A percentile compares a stretch with the other conserved stretches of the same genome.
phyloP scores from a whole-genome alignment of 768 basidiomycete species.

The Boletus edulis region DNA sequence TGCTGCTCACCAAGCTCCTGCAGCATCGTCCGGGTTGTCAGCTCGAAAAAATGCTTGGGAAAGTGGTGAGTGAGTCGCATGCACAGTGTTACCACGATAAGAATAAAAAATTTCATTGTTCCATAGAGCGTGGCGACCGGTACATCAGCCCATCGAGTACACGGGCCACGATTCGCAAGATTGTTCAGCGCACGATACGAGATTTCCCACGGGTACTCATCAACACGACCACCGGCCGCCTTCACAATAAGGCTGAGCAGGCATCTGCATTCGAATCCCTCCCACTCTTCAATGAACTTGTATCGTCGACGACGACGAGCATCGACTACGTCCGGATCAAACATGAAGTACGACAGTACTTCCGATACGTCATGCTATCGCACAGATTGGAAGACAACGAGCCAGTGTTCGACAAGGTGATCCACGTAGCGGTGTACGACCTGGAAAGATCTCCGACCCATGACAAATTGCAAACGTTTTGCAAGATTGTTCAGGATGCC shows the following conservation, averaged over 20 bases:
- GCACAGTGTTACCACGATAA: too few relatives aligned
- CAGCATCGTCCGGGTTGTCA: slow-evolving; percentile 10
- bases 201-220: too few relatives aligned
- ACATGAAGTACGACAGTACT: too few relatives aligned
- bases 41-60: slow-evolving; percentile 9
- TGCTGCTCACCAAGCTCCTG: slow-evolving; percentile 2
- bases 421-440: background rate
- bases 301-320: background rate
- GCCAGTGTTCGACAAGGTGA: too few relatives aligned
- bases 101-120: too few relatives aligned
- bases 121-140: background rate
- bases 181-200: too few relatives aligned
- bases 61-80: background rate
- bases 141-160: background rate
- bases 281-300: background rate
- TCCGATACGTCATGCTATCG: too few relatives aligned
- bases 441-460: background rate
- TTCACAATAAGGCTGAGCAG: background rate
- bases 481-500: background rate
- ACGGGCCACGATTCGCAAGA: background rate
- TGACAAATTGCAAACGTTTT: background rate
- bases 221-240: too few relatives aligned
- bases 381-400: too few relatives aligned
- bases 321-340: background rate
- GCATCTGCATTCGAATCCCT: background rate